Percentiles rank a stretch among this genome's conserved stretches.
Conservation (phyloP, 495 filamentous ascomycete genomes). For the Achaetomiella virescens region DNA sequence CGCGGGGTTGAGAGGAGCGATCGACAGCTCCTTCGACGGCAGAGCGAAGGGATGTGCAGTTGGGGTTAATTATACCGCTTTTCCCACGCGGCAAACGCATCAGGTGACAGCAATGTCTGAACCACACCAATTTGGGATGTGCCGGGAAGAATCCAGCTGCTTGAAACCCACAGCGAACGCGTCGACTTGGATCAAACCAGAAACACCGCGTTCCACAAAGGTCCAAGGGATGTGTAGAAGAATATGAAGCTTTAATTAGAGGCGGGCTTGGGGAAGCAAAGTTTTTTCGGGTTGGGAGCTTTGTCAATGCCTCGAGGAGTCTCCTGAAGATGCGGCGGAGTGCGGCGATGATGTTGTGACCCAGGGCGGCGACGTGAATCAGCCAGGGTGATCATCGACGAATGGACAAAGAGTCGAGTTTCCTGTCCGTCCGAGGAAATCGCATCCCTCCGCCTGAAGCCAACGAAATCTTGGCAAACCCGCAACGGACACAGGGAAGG, state of each 20-base stretch:
- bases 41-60: neutral
- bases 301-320: too few species aligned
- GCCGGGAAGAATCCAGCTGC: neutral
- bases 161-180: neutral
- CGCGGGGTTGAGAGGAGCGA: neutral
- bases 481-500: too few species aligned
- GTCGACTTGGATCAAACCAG: neutral
- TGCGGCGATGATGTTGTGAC: too few species aligned
- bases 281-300: too few species aligned
- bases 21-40: neutral
- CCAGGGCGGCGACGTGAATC: neutral
- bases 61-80: constrained; percentile 1
- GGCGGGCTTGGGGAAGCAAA: too few species aligned
- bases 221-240: too few species aligned
- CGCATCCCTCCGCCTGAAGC: neutral
- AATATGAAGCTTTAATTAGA: too few species aligned
- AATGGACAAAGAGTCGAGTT: neutral
- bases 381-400: neutral
- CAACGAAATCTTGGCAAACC: neutral
- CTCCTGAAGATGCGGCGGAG: too few species aligned
- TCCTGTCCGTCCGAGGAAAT: neutral
- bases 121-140: constrained; percentile 1
- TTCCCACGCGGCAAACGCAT: constrained; percentile 2
- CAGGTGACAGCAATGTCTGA: constrained; percentile 2
- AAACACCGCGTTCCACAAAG: neutral